Conservation (phyloP, 495 filamentous ascomycete species). For the Immersiella caudata region DNA sequence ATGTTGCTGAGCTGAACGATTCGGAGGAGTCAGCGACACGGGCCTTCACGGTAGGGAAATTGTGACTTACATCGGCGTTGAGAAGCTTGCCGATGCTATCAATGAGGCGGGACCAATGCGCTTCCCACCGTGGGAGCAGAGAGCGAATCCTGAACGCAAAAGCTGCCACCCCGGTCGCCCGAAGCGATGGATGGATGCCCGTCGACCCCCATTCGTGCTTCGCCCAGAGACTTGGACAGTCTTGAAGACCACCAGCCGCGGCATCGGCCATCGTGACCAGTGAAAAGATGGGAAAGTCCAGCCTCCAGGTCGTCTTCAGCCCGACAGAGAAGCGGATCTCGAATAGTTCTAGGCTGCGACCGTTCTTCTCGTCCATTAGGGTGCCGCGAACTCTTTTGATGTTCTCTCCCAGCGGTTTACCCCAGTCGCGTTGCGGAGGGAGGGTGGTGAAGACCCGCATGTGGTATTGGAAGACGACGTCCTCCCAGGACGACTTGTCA, state of each 20-base stretch:
- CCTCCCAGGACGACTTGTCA: not conserved
- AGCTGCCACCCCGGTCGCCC: not conserved
- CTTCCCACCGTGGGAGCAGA: slow-evolving; percentile 5
- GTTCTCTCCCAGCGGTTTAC: too few relatives aligned
- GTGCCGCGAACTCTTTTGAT: not conserved
- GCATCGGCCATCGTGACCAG: slow-evolving; percentile 7
- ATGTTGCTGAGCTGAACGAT: not conserved
- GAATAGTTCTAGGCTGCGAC: too few relatives aligned
- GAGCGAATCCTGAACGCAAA: slow-evolving; percentile 17
- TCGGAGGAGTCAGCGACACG: too few relatives aligned
- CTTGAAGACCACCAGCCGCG: not conserved
- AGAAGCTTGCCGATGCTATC: not conserved
- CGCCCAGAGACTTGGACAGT: not conserved
- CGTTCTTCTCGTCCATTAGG: too few relatives aligned
- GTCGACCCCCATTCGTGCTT: not conserved
- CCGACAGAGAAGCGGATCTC: slow-evolving; percentile 12
- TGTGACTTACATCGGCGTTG: not conserved
- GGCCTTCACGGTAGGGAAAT: too few relatives aligned
- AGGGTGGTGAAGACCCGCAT: slow-evolving; percentile 1
- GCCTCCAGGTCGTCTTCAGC: slow-evolving; percentile 10
- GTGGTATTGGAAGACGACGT: slow-evolving; percentile 11
- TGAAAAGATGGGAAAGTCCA: slow-evolving; percentile 6
- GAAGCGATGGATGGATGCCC: not conserved
- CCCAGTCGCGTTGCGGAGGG: too few relatives aligned
- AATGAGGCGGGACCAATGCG: slow-evolving; percentile 1